Base-by-base conservation (phyloP, 768 basidiomycete genomes). In the Auriculariales sp. region DNA sequence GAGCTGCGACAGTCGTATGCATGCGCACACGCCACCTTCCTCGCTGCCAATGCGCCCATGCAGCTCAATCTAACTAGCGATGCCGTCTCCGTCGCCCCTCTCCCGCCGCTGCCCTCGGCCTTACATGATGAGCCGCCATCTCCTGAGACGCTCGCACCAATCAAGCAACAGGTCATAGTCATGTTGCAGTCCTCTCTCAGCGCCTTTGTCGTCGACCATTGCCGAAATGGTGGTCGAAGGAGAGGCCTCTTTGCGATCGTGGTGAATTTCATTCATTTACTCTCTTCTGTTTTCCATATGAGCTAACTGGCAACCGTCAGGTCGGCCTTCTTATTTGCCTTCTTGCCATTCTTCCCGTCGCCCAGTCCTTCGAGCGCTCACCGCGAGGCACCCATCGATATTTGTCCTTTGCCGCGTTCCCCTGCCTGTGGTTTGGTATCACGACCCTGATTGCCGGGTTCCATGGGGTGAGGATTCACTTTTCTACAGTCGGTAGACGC, bases 21-120 rank as follows among this genome's bases (percentile, higher is more conserved):
- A 3, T 79, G 84, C 31, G 85, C 85, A 9, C 86, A 85, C 56
- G 77, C 83, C 58, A 88, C 85, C 0, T 89, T 89, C 60, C 75
- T 87, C 54, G 81, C 79, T 2, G 82, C 82, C 17, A 75, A 75
- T 50, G 76, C 79, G 42, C 48, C 52, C 22, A 52, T 55, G 42
- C 83, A 85, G 54, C 77, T 87, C 56, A 73, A 81, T 53, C 72
- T 87, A 24, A 72, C 81, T 10, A 79, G 80, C 7, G 74, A 75
- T 22, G 33, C 36, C 1, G 27, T 46, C 15, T 15, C 17, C 28
- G 17, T 47, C 62, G 81, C 28, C 74, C 39, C 39, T 11, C 19
- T 22, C 39, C 39, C 39, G 39, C 39, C 39, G 19, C 59, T 36
- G 50, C 53, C 24, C 50, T 1, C 75, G 27, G 39, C n/a, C 15